These are phyloP conservation scores for Glutinoglossum americanum DNA, from an alignment of 495 filamentous ascomycete genomes.

Conservation along the genomic window DNA sequence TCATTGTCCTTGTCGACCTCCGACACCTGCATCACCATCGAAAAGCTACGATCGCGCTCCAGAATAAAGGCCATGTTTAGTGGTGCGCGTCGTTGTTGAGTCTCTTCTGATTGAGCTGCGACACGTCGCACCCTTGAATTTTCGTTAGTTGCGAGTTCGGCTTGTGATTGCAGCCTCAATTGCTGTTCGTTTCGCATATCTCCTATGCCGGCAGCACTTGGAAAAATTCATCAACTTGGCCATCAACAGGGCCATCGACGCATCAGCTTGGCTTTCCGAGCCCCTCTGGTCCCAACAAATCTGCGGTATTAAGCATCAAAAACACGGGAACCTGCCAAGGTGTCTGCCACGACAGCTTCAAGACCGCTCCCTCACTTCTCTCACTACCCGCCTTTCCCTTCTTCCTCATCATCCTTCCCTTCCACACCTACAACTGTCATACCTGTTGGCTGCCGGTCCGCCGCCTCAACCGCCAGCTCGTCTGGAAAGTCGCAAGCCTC, in stretches of 20 bases:
- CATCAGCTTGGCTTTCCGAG: background rate
- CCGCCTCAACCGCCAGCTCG: background rate
- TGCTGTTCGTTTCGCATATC: background rate
- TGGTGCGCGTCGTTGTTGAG: background rate
- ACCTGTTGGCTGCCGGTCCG: background rate
- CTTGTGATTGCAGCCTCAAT: conserved; percentile 5
- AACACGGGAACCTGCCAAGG: background rate
- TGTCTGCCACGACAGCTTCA: background rate
- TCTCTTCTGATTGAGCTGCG: background rate
- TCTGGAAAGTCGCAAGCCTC: background rate
- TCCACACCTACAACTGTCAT: background rate
- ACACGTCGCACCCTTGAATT: background rate
- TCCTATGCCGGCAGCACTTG: background rate
- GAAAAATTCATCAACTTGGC: background rate
- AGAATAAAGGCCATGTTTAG: background rate
- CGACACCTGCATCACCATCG: background rate
- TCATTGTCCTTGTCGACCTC: background rate
- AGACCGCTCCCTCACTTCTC: background rate
- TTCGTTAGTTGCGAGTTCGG: background rate
- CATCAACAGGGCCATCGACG: background rate
- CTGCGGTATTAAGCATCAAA: background rate
- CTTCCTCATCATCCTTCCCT: background rate
- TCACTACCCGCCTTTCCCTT: background rate
- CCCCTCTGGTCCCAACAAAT: background rate
- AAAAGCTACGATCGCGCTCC: background rate